Base-by-base conservation (phyloP, 495 filamentous ascomycete species). In the Ascobolus immersus region DNA sequence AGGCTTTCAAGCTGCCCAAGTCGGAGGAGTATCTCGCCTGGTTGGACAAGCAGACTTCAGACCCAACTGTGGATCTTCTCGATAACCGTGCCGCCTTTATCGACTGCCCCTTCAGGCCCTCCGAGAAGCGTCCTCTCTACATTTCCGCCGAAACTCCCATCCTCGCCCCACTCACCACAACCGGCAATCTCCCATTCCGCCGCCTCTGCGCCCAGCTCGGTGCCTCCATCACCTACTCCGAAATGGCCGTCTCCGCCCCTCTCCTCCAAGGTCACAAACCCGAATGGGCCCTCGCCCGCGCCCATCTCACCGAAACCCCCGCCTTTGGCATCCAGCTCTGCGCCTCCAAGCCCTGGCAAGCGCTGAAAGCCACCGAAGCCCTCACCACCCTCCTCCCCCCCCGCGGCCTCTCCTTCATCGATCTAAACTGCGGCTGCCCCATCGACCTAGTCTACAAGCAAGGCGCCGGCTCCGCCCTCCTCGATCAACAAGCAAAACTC, bases 181-280 rank as follows among this genome's bases (percentile, higher is more conserved):
- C 93, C 53, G 86, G 86, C n/a, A 96, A 96, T 44, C 57, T 94
- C 18, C 89, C 86, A 1, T 96, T 92, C 58, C 74, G 86, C 28
- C 67, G 89, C 33, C 66, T 96, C n/a, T 94, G 86, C 45, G 69
- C 72, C 0, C 70, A 74, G 33, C 65, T 93, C 13, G 89, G 86
- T 15, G 82, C 86, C 13, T 77, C 91, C 41, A 56, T 89, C 22
- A 96, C 84, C 3, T 94, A 92, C 57, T 94, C 86, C 0, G 86
- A 96, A 48, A 96, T 96, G 86, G 86, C 89, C 3, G 77, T 94
- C 69, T 69, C 79, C 23, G 52, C 90, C 43, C 79, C 81, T 9
- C 54, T 96, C 32, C 61, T 96, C n/a, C 80, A 93, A 52, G 86
- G 86, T 7, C 61, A 72, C 30, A 91, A 81, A 48, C 60, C 66